Conservation (phyloP, 495 filamentous ascomycete species). For the Talaromyces thailandensis region DNA sequence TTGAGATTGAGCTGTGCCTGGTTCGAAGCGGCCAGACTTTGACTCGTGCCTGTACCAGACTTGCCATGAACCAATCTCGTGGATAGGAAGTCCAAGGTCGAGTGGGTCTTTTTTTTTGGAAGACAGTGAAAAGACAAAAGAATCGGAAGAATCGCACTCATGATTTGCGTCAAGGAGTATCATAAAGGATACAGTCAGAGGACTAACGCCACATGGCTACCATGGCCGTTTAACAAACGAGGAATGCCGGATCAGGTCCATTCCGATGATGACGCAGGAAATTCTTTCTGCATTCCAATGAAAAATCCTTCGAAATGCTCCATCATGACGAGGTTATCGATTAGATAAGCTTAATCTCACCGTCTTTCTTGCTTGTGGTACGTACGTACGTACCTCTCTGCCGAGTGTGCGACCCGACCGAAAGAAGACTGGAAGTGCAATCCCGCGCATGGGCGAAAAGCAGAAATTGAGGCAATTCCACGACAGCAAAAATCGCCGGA, state of each 20-base stretch:
- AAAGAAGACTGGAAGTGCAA: neutral
- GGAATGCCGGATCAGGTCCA: neutral
- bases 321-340: neutral
- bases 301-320: neutral
- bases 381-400: neutral
- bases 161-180: neutral
- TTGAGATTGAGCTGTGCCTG: neutral
- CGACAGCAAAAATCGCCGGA: neutral
- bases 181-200: neutral
- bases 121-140: neutral
- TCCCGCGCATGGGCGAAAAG: neutral
- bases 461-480: neutral
- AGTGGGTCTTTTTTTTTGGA: neutral
- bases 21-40: neutral
- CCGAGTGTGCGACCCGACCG: neutral
- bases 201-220: neutral
- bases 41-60: neutral
- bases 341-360: slow-evolving; percentile 2
- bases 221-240: neutral
- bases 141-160: neutral
- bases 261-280: neutral
- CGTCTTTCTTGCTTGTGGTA: neutral
- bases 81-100: neutral
- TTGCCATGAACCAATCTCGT: neutral
- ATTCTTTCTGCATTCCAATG: neutral